These are phyloP conservation scores for Luzula sylvatica DNA, from an alignment of 176 grass and related monocot species.

Conservation along the genomic window DNA sequence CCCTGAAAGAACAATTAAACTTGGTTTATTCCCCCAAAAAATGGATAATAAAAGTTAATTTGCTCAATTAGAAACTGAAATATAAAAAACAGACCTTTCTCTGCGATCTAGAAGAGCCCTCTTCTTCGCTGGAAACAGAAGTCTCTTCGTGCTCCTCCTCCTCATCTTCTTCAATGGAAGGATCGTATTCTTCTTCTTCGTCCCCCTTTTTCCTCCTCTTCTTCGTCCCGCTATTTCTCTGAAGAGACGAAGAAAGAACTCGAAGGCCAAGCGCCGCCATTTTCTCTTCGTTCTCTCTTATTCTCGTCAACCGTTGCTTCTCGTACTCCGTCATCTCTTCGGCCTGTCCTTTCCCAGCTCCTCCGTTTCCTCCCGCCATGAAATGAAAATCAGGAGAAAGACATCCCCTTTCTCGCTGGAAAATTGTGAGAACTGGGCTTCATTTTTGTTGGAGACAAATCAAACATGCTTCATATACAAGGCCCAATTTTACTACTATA, in stretches of 20 bases:
- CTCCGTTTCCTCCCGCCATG: neutral
- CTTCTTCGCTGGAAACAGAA: constrained; percentile 12
- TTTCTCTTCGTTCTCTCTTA: constrained; percentile 63
- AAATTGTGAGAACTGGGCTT: no score
- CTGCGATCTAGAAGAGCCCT: constrained; percentile 14
- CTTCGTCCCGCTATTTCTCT: neutral
- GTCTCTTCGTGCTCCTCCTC: constrained; percentile 9
- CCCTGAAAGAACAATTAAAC: no score
- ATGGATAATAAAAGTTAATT: no score
- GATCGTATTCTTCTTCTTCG: constrained; percentile 63
- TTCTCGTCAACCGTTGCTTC: constrained; percentile 43
- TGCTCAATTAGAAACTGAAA: no score
- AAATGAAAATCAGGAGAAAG: no score
- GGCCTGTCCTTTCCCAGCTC: no score
- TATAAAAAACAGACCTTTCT: no score
- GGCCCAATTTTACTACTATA: no score
- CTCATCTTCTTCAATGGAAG: constrained; percentile 26
- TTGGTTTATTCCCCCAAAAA: no score
- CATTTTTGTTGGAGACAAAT: no score
- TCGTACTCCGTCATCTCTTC: constrained; percentile 79
- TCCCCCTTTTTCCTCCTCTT: neutral
- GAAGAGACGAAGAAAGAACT: constrained; percentile 35
- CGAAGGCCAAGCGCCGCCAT: constrained; percentile 57
- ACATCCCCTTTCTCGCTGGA: no score
- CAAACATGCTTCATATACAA: no score